These are phyloP conservation scores for Aspergillus aculeatus DNA, from an alignment of 2,329 filamentous ascomycete genomes.

Conservation along the genomic window DNA sequence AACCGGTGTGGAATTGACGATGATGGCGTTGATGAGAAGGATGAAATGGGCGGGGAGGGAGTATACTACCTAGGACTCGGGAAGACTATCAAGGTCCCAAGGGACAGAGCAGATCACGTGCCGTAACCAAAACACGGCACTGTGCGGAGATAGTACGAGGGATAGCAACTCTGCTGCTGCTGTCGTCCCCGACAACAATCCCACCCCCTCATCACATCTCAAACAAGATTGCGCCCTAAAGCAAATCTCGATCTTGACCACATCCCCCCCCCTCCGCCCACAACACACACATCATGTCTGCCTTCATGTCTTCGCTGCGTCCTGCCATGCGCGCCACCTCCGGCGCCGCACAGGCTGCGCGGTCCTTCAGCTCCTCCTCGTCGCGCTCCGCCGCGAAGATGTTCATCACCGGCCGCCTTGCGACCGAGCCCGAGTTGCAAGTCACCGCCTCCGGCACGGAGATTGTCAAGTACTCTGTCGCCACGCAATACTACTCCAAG, in stretches of 20 bases:
- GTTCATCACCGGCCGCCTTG: constrained; percentile 82
- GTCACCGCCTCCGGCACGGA: constrained; percentile 70
- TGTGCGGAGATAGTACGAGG: too few species aligned
- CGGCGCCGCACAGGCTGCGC: constrained; percentile 47
- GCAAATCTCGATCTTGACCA: too few species aligned
- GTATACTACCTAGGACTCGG: neutral
- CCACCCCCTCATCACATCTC: neutral
- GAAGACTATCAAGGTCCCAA: neutral
- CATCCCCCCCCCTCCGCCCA: too few species aligned
- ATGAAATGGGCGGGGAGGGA: neutral
- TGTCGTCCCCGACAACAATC: neutral
- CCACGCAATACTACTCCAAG: constrained; percentile 62
- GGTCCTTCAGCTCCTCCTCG: constrained; percentile 72
- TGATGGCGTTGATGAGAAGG: too few species aligned
- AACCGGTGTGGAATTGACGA: neutral
- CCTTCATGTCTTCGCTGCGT: constrained; percentile 56
- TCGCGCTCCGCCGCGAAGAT: constrained; percentile 70
- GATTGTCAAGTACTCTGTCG: constrained; percentile 74
- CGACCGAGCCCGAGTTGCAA: constrained; percentile 71
- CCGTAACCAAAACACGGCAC: too few species aligned
- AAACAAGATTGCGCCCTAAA: neutral
- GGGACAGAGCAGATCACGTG: neutral
- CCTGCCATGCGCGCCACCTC: constrained; percentile 49
- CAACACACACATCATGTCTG: constrained; percentile 26
- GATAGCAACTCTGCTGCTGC: neutral